Evolutionary conservation across 1,284 basidiomycete species (phyloP).

Genomic region (Boletus semigastroideus): DNA sequence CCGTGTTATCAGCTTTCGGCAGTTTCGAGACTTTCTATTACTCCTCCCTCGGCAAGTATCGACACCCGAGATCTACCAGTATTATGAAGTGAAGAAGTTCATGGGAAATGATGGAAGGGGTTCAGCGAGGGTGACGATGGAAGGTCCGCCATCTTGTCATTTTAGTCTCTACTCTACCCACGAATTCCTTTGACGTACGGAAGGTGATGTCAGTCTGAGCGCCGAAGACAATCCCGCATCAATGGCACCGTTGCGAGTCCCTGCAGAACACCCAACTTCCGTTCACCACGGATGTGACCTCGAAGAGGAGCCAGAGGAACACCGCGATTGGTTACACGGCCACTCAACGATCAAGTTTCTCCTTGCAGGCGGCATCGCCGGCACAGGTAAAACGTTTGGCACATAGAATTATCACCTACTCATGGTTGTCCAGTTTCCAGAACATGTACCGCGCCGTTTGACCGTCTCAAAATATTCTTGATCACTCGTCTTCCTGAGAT

Average conservation of each 20-base stretch:
- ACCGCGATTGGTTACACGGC: slow-evolving; percentile 65
- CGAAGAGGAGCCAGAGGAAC: slow-evolving; percentile 63
- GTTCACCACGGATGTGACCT: slow-evolving; percentile 45
- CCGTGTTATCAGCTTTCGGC: slow-evolving; percentile 74
- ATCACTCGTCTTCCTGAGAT: slow-evolving; percentile 83
- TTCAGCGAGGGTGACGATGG: slow-evolving; percentile 80
- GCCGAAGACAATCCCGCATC: slow-evolving; percentile 63
- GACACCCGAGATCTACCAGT: slow-evolving; percentile 83
- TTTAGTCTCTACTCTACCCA: slow-evolving; percentile 19
- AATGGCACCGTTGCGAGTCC: slow-evolving; percentile 16
- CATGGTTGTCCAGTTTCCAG: slow-evolving; percentile 70
- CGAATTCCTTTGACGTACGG: slow-evolving; percentile 24
- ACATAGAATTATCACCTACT: slow-evolving; percentile 2
- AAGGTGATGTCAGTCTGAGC: slow-evolving; percentile 75
- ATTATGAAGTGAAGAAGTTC: slow-evolving; percentile 77
- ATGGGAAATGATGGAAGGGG: slow-evolving; percentile 76
- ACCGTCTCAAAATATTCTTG: slow-evolving; percentile 95
- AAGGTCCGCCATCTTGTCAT: slow-evolving; percentile 56
- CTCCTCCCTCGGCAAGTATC: slow-evolving; percentile 82
- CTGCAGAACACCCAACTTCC: slow-evolving; percentile 35
- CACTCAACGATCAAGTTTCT: slow-evolving; percentile 86
- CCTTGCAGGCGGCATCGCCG: slow-evolving; percentile 91
- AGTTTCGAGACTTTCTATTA: slow-evolving; percentile 90
- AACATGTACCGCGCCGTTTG: slow-evolving; percentile 96
- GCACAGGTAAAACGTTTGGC: slow-evolving; percentile 63